These are phyloP conservation scores for Echeveria elegans DNA, from an alignment of 164 flowering plant species.

Conservation along the genomic window DNA sequence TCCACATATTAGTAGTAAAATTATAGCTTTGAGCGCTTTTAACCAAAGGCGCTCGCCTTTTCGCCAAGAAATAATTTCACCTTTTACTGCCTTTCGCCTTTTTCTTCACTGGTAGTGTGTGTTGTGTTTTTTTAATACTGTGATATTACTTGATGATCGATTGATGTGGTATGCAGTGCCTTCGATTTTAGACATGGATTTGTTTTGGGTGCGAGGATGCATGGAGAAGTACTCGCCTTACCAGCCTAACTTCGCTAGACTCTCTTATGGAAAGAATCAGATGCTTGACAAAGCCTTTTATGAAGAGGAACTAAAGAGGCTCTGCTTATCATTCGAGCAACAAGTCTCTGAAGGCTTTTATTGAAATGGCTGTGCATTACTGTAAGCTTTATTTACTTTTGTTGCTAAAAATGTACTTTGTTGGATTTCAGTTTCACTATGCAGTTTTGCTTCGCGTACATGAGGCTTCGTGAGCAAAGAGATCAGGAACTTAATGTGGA, in stretches of 20 bases:
- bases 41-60: too few species aligned
- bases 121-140: too few species aligned
- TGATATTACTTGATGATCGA: too few species aligned
- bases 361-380: neutral
- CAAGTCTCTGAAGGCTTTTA: slow-evolving; percentile 41
- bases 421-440: slow-evolving; percentile 72
- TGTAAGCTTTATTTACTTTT: neutral
- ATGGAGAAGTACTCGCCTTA: slow-evolving; percentile 99
- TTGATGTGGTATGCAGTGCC: too few species aligned
- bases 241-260: slow-evolving; percentile 78
- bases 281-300: slow-evolving; percentile 98
- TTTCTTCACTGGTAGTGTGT: too few species aligned
- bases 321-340: slow-evolving; percentile 94
- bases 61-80: too few species aligned
- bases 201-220: slow-evolving; percentile 70
- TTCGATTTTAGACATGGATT: too few species aligned
- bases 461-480: slow-evolving; percentile 98
- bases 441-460: slow-evolving; percentile 93
- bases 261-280: slow-evolving; percentile 96
- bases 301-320: slow-evolving; percentile 97
- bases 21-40: too few species aligned
- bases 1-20: too few species aligned
- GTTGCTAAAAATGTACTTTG: neutral
- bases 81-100: too few species aligned
- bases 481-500: slow-evolving; percentile 99